These are phyloP conservation scores for Moesziomyces parantarcticus DNA, from an alignment of 1,284 basidiomycete species.

Conservation along the genomic window DNA sequence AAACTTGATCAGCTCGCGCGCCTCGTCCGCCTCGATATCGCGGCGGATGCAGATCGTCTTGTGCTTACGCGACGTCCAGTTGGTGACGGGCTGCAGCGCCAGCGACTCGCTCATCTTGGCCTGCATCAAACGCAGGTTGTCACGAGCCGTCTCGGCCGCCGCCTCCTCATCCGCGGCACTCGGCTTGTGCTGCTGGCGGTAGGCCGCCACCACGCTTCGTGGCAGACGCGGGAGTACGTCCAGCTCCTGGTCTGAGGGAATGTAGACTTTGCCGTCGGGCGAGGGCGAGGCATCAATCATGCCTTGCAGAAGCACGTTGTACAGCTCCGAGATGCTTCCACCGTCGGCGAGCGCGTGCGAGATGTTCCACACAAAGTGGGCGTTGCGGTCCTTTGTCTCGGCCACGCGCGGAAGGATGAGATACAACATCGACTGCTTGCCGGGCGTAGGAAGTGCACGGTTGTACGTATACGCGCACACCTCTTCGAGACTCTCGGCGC, in stretches of 20 bases:
- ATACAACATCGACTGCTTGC: slow-evolving; percentile 42
- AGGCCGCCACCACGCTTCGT: slow-evolving; percentile 18
- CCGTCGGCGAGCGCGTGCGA: slow-evolving; percentile 44
- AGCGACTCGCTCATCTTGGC: slow-evolving; percentile 26
- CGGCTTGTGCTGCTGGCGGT: slow-evolving; percentile 26
- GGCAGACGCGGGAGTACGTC: slow-evolving; percentile 23
- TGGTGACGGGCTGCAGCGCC: slow-evolving; percentile 6
- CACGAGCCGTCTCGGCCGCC: slow-evolving; percentile 3
- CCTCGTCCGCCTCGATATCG: slow-evolving; percentile 7
- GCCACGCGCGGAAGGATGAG: slow-evolving; percentile 19
- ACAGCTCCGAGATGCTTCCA: slow-evolving; percentile 28
- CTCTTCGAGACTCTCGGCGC: slow-evolving; percentile 7
- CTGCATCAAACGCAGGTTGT: slow-evolving; percentile 20
- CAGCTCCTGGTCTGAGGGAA: slow-evolving; percentile 12
- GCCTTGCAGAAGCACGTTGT: slow-evolving; percentile 29
- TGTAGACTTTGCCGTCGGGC: slow-evolving; percentile 20
- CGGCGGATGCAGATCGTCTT: slow-evolving; percentile 22
- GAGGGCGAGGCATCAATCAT: slow-evolving; percentile 21
- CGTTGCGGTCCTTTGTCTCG: slow-evolving; percentile 7
- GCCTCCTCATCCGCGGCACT: slow-evolving; percentile 3
- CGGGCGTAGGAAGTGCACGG: slow-evolving; percentile 23
- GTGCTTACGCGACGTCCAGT: slow-evolving; percentile 20
- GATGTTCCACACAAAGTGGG: slow-evolving; percentile 35
- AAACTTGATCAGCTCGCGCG: slow-evolving; percentile 11
- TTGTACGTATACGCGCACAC: slow-evolving; percentile 24